These are phyloP conservation scores for Lobosporangium transversale DNA, from an alignment of 192 early-diverging fungal genomes.

Conservation along the genomic window DNA sequence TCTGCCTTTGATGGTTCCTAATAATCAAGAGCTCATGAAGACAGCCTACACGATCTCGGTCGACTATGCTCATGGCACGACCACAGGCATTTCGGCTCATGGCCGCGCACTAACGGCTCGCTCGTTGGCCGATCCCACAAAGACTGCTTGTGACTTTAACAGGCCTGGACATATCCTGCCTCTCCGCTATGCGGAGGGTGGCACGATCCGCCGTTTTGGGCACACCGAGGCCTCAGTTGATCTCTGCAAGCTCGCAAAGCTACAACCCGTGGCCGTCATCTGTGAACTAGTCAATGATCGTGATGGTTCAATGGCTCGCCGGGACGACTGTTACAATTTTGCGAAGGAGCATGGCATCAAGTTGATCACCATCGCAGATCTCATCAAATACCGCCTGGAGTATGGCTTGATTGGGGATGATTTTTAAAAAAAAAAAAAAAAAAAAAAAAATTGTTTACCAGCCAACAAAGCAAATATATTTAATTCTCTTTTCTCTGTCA, in stretches of 20 bases:
- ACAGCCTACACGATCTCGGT: slow-evolving; percentile 96
- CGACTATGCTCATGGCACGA: slow-evolving; percentile 85
- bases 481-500: no score
- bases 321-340: slow-evolving; percentile 90
- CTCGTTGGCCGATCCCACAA: slow-evolving; percentile 77
- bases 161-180: slow-evolving; percentile 97
- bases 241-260: slow-evolving; percentile 84
- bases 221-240: slow-evolving; percentile 96
- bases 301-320: slow-evolving; percentile 92
- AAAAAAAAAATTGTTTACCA: no score
- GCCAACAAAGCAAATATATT: no score
- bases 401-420: slow-evolving; percentile 39
- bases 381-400: slow-evolving; percentile 78
- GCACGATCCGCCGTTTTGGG: slow-evolving; percentile 87
- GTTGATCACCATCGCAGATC: slow-evolving; percentile 90
- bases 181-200: slow-evolving; percentile 82
- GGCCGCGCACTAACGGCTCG: slow-evolving; percentile 86
- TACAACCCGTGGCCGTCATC: slow-evolving; percentile 88
- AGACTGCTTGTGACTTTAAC: slow-evolving; percentile 76
- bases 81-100: slow-evolving; percentile 95
- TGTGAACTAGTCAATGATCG: slow-evolving; percentile 93
- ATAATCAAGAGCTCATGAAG: slow-evolving; percentile 89
- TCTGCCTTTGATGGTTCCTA: slow-evolving; percentile 94
- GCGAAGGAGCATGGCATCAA: slow-evolving; percentile 85
- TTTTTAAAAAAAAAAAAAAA: slow-evolving; percentile 11